Base-by-base conservation (phyloP, 1,284 basidiomycete species). In the Xerocomus minutiporus region DNA sequence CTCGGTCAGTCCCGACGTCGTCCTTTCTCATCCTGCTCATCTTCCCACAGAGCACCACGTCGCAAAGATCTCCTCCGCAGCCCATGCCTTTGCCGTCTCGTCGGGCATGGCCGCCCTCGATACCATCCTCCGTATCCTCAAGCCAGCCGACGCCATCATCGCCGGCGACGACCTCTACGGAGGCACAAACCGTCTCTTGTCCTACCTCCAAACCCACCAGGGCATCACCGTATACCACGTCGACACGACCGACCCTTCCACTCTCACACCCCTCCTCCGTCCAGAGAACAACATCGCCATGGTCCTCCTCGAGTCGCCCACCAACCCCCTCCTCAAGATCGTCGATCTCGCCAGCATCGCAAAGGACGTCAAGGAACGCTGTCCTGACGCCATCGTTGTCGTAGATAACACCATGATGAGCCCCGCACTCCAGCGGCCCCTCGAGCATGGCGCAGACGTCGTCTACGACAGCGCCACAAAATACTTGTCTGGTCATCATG, bases 391-490 rank as follows among this genome's bases (percentile, higher is more conserved):
- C 1, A 68, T 96, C 61, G 76, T 97, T 56, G 91, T 97, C 29
- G 93, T 95, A 25, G 97, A 99, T 73, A 99, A 99, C 72, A 99
- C 97, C 58, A 99, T 99, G 97, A 97, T 99, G 95, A 97, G 94
- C 65, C 97, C 97, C 9, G 99, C 98, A 72, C 80, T 99, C 17
- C 95, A 97, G 73, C 79, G 95, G 51, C 97, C 97, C 2, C 81
- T 99, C 48, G 93, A 98, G 67, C 87, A 97, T 56, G 97, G 97
- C 28, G 93, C 90, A 44, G 97, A 99, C 67, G 84, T 99, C 48
- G 95, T 97, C 15, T 99, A 99, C 68, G 97, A 99, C 72, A 96
- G 93, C 55, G 97, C 86, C 9, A 99, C 97, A 39, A 99, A 99
- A 73, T 99, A 98, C 71, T 81, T 99, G 48, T 92, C 89, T 50